Conservation (phyloP, 768 basidiomycete genomes). For the Gelatoporia subvermispora region DNA sequence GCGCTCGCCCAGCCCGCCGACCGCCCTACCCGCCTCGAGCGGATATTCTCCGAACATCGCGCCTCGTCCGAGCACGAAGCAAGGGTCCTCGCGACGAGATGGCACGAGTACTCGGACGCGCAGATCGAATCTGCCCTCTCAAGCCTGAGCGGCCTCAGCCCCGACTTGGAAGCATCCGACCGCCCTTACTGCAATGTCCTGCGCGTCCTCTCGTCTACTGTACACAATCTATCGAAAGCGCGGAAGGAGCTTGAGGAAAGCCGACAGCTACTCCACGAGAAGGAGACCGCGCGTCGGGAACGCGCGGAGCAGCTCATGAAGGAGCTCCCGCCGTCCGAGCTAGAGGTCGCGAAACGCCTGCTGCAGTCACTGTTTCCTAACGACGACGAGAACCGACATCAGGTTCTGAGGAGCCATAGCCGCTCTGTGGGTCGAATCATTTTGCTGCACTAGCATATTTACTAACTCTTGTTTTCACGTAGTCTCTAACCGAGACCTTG, state of each 20-base stretch:
- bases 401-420: conserved; percentile 55
- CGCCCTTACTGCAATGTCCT: conserved; percentile 67
- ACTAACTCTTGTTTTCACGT: neutral
- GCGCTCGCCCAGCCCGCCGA: neutral
- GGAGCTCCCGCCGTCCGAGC: conserved; percentile 56
- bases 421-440: conserved; percentile 40
- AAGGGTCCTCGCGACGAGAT: conserved; percentile 60
- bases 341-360: conserved; percentile 62
- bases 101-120: conserved; percentile 78
- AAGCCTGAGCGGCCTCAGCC: conserved; percentile 37
- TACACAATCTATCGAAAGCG: conserved; percentile 51
- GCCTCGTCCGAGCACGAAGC: conserved; percentile 14
- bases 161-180: conserved; percentile 39
- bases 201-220: conserved; percentile 64
- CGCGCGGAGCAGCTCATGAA: conserved; percentile 52
- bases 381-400: conserved; percentile 39
- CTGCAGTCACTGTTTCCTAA: conserved; percentile 59
- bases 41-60: neutral
- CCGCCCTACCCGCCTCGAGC: neutral
- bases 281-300: conserved; percentile 45
- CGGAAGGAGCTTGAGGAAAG: conserved; percentile 63
- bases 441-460: neutral
- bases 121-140: conserved; percentile 64
- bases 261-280: conserved; percentile 49
- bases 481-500: conserved; percentile 45